These are phyloP conservation scores for Dioscorea dumetorum DNA, from an alignment of 106 monocot genomes.

Conservation along the genomic window DNA sequence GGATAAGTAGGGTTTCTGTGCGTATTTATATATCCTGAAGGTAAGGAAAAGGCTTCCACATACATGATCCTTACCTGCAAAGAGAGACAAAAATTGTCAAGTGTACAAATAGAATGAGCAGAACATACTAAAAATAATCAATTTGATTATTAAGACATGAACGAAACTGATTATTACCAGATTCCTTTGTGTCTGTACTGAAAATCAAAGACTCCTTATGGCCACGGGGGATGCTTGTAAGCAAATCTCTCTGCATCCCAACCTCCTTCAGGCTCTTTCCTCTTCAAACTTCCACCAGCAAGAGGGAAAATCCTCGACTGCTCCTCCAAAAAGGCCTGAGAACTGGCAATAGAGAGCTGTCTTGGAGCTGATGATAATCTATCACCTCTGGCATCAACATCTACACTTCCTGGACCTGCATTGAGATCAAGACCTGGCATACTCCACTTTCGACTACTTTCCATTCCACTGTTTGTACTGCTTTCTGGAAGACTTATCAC, in stretches of 20 bases:
- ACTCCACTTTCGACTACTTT: constrained; percentile 34
- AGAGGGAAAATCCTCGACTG: constrained; percentile 34
- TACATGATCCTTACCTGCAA: background rate
- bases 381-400: constrained; percentile 34
- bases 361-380: constrained; percentile 18
- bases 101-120: background rate
- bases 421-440: constrained; percentile 67
- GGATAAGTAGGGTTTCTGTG: too few relatives aligned
- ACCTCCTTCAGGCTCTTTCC: constrained; percentile 64
- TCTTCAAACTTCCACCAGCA: constrained; percentile 37
- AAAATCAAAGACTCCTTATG: constrained; percentile 4
- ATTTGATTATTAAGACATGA: background rate
- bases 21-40: background rate
- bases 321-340: constrained; percentile 45
- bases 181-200: background rate
- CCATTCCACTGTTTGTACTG: constrained; percentile 33
- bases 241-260: constrained; percentile 56
- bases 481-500: constrained; percentile 37
- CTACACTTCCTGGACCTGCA: constrained; percentile 50
- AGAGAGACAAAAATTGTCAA: background rate
- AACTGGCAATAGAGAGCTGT: constrained; percentile 24
- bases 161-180: background rate
- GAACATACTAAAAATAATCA: background rate
- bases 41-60: background rate
- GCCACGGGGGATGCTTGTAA: constrained; percentile 47